Evolutionary conservation across 1,139 yeast genomes (phyloP), one percentile per base, ranked within the genome.

Genomic region (Blastobotrys arbuscula): DNA sequence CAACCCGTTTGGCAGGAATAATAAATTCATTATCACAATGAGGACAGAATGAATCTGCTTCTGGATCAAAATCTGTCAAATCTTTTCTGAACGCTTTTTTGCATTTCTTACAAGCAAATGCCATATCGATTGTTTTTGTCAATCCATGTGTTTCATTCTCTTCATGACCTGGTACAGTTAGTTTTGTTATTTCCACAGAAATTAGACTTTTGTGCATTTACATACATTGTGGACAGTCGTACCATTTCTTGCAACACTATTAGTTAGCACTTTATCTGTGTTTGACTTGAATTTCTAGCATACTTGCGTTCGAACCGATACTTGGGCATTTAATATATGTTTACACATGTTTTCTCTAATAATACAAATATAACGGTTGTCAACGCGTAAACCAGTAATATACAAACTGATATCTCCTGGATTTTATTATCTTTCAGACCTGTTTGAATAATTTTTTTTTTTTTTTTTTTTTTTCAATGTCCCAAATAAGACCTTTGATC

Each of bases 211-310:
- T 34, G 2, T 23, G 7, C 18, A 10, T 13, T 19, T 13, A 55
- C 66, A 48, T 55, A 62, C 69, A 68, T 46, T 59, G 59, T 12
- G 71, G 68, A 49, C 72, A 68, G 57, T 67, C 70, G 49, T 64
- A 65, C 65, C 68, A 66, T 50, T 64, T 64, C 16, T 61, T 55
- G 48, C 69, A 66, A 50, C 69, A 66, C 61, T 20, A 19, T 40
- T 26, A 20, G 36, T 18, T 18, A 15, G 38, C 13, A 3, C 13
- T 34, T 13, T 31, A 31, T 31, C 13, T 35, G 5, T 19, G 15
- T 9, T 28, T 28, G 10, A 5, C 9, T 3, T 28, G 3, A 28
- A 9, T 28, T 5, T 12, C 13, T n/a, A 41, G 39, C 64, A 35
- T 48, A 62, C 67, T 47, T 58, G 64, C 3, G 71, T 67, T 35